Evolutionary conservation across 2,329 filamentous ascomycete genomes (phyloP).

Genomic region (Sporothrix humicola): DNA sequence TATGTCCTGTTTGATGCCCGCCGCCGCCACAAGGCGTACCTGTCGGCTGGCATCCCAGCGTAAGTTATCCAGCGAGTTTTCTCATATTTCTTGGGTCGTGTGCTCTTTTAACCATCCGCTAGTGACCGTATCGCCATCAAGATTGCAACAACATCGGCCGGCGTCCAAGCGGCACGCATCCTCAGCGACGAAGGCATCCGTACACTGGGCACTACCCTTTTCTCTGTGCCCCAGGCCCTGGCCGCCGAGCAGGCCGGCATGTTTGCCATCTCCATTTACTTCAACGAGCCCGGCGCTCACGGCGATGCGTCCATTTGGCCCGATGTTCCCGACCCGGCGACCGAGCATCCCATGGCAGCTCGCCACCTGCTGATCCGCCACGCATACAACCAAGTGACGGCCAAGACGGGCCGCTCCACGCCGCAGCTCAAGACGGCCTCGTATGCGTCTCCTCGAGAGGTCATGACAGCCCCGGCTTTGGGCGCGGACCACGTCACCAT

Average conservation of each 20-base stretch:
- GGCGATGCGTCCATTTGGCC: constrained; percentile 25
- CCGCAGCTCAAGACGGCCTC: constrained; percentile 25
- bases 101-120: neutral
- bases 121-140: constrained; percentile 8
- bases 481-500: constrained; percentile 26
- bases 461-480: constrained; percentile 5
- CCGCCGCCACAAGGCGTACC: constrained; percentile 1
- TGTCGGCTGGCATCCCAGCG: neutral
- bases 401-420: neutral
- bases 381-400: constrained; percentile 13
- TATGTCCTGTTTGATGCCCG: neutral
- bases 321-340: constrained; percentile 6
- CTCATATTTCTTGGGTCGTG: neutral
- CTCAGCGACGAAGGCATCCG: constrained; percentile 4
- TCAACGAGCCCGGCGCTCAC: constrained; percentile 21
- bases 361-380: constrained; percentile 23
- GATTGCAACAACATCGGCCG: neutral
- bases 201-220: constrained; percentile 6
- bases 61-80: neutral
- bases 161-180: neutral
- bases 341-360: constrained; percentile 17
- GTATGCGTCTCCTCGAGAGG: constrained; percentile 19
- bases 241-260: constrained; percentile 21
- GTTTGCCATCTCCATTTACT: constrained; percentile 28
- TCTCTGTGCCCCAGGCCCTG: constrained; percentile 10